Conservation (phyloP, 2,329 filamentous ascomycete genomes). For the Talaromyces piceae region DNA sequence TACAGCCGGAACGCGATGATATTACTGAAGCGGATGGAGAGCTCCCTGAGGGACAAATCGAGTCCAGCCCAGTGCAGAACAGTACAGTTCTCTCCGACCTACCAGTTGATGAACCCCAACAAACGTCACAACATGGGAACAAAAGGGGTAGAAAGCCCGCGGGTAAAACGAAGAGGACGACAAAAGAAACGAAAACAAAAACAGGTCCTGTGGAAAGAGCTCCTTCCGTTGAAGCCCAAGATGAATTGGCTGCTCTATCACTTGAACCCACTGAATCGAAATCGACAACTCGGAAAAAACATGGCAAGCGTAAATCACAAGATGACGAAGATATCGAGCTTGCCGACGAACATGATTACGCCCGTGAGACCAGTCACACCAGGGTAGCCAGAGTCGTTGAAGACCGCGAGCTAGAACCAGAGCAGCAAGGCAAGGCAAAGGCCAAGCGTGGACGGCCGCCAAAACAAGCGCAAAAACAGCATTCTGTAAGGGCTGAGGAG, state of each 20-base stretch:
- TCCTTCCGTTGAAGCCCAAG: neutral
- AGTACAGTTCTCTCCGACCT: neutral
- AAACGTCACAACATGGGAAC: neutral
- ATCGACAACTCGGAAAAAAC: neutral
- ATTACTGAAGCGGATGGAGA: neutral
- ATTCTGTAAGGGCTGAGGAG: neutral
- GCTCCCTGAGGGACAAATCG: neutral
- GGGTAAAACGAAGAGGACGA: neutral
- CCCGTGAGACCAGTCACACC: neutral
- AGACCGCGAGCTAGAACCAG: neutral
- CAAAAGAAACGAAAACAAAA: neutral
- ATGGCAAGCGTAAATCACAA: neutral
- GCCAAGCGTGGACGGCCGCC: constrained; percentile 6
- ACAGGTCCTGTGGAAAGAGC: neutral
- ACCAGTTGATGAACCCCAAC: neutral
- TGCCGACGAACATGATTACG: neutral
- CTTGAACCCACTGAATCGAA: neutral
- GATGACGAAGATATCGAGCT: neutral
- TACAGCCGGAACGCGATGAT: neutral
- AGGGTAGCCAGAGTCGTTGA: neutral
- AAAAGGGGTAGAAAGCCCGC: neutral
- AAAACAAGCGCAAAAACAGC: neutral
- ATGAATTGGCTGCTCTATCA: neutral
- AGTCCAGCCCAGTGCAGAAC: neutral
- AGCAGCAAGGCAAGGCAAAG: constrained; percentile 1